Conservation (phyloP, 768 basidiomycete species). For the Sarcomyxa edulis region DNA sequence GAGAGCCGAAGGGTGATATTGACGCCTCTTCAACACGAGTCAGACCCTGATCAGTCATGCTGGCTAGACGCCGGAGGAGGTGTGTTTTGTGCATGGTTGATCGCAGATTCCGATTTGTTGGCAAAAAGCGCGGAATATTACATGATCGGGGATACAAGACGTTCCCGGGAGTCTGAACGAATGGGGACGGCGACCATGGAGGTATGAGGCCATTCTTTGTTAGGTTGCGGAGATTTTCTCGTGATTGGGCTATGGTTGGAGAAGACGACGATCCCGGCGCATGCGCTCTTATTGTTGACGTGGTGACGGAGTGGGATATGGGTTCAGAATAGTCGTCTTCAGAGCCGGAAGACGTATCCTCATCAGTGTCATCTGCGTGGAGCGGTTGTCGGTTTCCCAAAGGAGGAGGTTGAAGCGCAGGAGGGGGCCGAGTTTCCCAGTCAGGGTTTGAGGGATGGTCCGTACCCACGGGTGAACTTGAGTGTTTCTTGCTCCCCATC, state of each 20-base stretch:
- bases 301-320: constrained; percentile 2
- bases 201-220: constrained; percentile 42
- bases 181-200: constrained; percentile 40
- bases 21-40: constrained; percentile 34
- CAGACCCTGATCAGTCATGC: constrained; percentile 22
- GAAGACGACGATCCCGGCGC: constrained; percentile 4
- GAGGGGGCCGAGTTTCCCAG: constrained; percentile 12
- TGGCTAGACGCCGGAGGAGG: constrained; percentile 40
- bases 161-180: constrained; percentile 31
- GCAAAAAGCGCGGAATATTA: constrained; percentile 32
- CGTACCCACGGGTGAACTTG: no score
- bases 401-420: constrained; percentile 15
- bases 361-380: constrained; percentile 20
- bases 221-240: constrained; percentile 33
- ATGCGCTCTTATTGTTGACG: constrained; percentile 14
- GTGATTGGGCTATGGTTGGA: constrained; percentile 24
- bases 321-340: constrained; percentile 20
- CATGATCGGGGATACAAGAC: constrained; percentile 55
- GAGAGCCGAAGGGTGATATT: constrained; percentile 39
- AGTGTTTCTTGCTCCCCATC: constrained; percentile 35
- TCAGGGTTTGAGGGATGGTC: constrained; percentile 4
- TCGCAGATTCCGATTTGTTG: constrained; percentile 33
- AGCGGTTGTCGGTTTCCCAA: constrained; percentile 11
- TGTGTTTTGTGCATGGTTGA: constrained; percentile 44
- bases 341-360: constrained; percentile 31